Evolutionary conservation across 2,329 filamentous ascomycete species (phyloP).

Genomic region (Pyrenochaeta sp.): DNA sequence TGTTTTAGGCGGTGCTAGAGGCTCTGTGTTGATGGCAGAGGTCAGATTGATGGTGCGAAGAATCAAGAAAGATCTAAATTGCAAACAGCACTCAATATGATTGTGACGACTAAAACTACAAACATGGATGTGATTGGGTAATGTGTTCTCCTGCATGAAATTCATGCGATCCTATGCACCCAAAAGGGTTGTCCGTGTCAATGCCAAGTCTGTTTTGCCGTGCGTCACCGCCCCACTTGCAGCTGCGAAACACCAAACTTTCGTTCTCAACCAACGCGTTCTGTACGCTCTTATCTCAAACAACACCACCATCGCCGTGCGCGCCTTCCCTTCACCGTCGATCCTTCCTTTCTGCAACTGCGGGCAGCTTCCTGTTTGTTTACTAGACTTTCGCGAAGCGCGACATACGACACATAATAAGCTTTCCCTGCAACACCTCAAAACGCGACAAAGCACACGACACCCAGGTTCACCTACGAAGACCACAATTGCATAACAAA

Average conservation of each 20-base stretch:
- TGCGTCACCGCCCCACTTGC: slow-evolving; percentile 27
- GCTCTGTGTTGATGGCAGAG: slow-evolving; percentile 17
- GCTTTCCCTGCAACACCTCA: neutral
- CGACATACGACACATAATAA: slow-evolving; percentile 13
- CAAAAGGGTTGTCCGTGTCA: neutral
- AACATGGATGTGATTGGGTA: neutral
- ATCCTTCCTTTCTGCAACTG: slow-evolving; percentile 33
- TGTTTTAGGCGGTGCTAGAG: slow-evolving; percentile 15
- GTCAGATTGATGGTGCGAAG: slow-evolving; percentile 32
- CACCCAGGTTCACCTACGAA: neutral
- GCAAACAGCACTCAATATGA: slow-evolving; percentile 10
- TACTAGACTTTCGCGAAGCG: slow-evolving; percentile 16
- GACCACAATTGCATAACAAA: neutral
- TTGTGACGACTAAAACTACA: slow-evolving; percentile 2
- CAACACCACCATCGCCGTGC: slow-evolving; percentile 23
- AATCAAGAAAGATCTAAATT: slow-evolving; percentile 37
- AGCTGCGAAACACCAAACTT: slow-evolving; percentile 41
- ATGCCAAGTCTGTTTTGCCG: slow-evolving; percentile 38
- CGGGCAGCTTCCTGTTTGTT: slow-evolving; percentile 34
- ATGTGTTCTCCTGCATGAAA: neutral
- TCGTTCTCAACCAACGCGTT: slow-evolving; percentile 40
- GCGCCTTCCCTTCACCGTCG: slow-evolving; percentile 16
- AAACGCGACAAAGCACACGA: slow-evolving; percentile 17
- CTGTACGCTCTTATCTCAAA: slow-evolving; percentile 13
- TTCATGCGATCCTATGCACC: slow-evolving; percentile 1